Evolutionary conservation across 2,329 filamentous ascomycete genomes (phyloP).

Genomic region (Colletotrichum echinochloae): DNA sequence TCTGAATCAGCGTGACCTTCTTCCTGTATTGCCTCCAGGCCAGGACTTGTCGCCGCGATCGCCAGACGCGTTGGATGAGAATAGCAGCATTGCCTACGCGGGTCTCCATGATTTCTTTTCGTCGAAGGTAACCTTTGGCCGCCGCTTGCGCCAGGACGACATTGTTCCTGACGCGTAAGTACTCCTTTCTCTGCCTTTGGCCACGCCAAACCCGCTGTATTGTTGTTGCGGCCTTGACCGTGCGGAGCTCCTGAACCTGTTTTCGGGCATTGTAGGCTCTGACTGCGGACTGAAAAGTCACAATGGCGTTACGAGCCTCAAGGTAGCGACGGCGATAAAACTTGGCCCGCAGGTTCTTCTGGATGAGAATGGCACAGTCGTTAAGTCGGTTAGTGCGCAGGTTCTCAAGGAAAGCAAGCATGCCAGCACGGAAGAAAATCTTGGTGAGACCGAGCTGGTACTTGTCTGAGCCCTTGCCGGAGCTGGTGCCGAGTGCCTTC

Average conservation of each 20-base stretch:
- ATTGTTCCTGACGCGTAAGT: constrained; percentile 81
- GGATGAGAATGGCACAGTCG: constrained; percentile 95
- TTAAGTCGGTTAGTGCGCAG: constrained; percentile 90
- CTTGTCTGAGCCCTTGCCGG: constrained; percentile 83
- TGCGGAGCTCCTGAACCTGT: constrained; percentile 83
- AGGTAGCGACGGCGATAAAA: constrained; percentile 95
- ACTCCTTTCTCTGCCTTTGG: constrained; percentile 87
- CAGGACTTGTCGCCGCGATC: constrained; percentile 80
- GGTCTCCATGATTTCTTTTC: constrained; percentile 93
- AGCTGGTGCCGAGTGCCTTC: constrained; percentile 85
- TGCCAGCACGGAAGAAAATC: constrained; percentile 99
- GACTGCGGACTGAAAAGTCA: constrained; percentile 81
- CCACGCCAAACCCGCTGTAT: constrained; percentile 97
- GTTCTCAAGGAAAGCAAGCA: constrained; percentile 98
- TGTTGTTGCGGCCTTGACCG: constrained; percentile 87
- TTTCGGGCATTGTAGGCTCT: constrained; percentile 84
- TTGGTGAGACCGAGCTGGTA: constrained; percentile 98
- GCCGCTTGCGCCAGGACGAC: constrained; percentile 89
- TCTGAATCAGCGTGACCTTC: constrained; percentile 91
- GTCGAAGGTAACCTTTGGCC: constrained; percentile 90
- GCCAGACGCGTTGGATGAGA: constrained; percentile 91
- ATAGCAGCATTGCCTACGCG: constrained; percentile 91
- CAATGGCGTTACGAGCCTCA: constrained; percentile 83
- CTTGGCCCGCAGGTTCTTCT: constrained; percentile 96
- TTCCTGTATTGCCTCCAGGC: constrained; percentile 89